Conservation (phyloP, 2,329 filamentous ascomycete species). For the Alternaria ethzedia region DNA sequence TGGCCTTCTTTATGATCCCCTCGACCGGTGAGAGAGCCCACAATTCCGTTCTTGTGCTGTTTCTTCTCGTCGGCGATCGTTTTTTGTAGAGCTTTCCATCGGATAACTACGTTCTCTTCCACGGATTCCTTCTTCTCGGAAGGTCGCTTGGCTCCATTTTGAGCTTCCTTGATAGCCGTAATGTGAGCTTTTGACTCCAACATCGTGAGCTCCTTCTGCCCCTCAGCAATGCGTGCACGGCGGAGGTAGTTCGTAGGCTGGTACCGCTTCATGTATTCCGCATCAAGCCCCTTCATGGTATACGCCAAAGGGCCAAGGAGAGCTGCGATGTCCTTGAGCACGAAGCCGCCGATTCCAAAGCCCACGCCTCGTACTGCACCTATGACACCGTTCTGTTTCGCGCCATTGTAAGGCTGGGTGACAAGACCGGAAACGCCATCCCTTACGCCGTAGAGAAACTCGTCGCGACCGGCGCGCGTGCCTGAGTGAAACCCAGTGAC, state of each 20-base stretch:
- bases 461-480: constrained; percentile 63
- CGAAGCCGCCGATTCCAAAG: constrained; percentile 68
- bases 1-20: constrained; percentile 36
- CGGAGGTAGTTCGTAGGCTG: constrained; percentile 63
- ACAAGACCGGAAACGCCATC: constrained; percentile 70
- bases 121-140: constrained; percentile 37
- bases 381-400: constrained; percentile 60
- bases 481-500: constrained; percentile 72
- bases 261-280: constrained; percentile 62
- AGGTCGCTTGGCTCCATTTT: constrained; percentile 5
- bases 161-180: constrained; percentile 9
- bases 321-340: constrained; percentile 70
- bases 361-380: constrained; percentile 63
- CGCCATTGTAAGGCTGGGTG: constrained; percentile 64
- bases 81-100: constrained; percentile 34
- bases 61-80: constrained; percentile 35
- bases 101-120: constrained; percentile 31
- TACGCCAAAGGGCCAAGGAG: constrained; percentile 67
- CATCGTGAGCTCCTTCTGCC: constrained; percentile 45
- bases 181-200: constrained; percentile 22
- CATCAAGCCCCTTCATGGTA: constrained; percentile 68
- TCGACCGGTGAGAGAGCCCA: constrained; percentile 33
- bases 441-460: constrained; percentile 68
- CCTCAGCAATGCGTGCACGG: constrained; percentile 65
- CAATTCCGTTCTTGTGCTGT: constrained; percentile 29